Base-by-base conservation (phyloP, 1,139 yeast species). In the Taphrina deformans region DNA sequence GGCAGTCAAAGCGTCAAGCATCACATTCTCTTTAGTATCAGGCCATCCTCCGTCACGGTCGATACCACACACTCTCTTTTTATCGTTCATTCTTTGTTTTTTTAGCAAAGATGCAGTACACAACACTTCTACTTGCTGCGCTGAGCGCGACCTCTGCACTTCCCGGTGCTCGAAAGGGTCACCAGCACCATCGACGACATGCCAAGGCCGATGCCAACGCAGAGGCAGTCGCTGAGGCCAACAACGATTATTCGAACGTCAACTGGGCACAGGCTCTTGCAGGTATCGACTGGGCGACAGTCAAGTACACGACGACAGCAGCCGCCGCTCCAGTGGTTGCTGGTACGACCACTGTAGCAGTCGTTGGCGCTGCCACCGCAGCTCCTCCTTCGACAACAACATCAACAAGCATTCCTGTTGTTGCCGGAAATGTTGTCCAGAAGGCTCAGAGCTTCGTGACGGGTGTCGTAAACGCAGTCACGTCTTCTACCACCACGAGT, bases 261-360 rank as follows among this genome's bases (percentile, higher is more conserved):
- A 38, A 53, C 48, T 53, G 58, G 58, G 45, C 48, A 24, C 41
- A 53, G 58, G 58, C 58, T 7, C 58, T 53, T 23, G 58, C 58
- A 5, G 48, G 48, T 21, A 26, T 53, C 48, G 16, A 53, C 48
- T 53, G 58, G 58, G 58, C 58, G 18, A 38, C 45, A 10, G 58
- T 53, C 58, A 51, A 51, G 16, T 51, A 51, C 33, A 48, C 52
- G 12, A 24, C 55, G 4, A 33, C 26, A 5, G 29, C 12, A 10
- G 51, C 61, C 16, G 41, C 50, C 24, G n/a, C n/a, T n/a, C 58
- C 46, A 12, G 31, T 14, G 9, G 51, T 29, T 31, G 40, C 51
- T 18, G 48, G 48, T 12, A 58, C 56, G 31, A 48, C 63, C n/a
- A 53, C 63, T 9, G 63, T 38, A 1, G 61, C 61, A 14, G 51